These are phyloP conservation scores for Phalaenopsis aphrodite DNA, from an alignment of 106 monocot genomes.

Conservation along the genomic window DNA sequence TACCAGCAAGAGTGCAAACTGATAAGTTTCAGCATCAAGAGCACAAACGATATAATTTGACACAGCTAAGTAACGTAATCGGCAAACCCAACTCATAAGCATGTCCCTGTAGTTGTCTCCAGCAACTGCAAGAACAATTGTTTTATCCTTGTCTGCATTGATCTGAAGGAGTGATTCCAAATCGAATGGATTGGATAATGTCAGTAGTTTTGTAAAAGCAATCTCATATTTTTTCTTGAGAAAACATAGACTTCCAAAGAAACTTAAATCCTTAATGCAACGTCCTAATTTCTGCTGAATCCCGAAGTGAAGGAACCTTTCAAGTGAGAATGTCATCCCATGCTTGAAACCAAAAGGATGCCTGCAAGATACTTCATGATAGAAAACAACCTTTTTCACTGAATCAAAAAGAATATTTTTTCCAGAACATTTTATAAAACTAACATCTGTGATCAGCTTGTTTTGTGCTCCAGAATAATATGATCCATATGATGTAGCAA, in stretches of 20 bases:
- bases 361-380: not conserved
- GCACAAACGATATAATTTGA: conserved; percentile 82
- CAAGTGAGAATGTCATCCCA: conserved; percentile 4
- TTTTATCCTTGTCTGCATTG: conserved; percentile 58
- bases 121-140: conserved; percentile 76
- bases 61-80: conserved; percentile 45
- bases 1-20: conserved; percentile 86
- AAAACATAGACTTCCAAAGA: conserved; percentile 9
- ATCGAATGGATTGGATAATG: conserved; percentile 39
- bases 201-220: conserved; percentile 13
- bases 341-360: conserved; percentile 1
- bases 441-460: conserved; percentile 3
- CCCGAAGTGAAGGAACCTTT: conserved; percentile 3
- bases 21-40: conserved; percentile 76
- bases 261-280: conserved; percentile 15
- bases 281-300: conserved; percentile 16
- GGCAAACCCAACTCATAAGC: conserved; percentile 98
- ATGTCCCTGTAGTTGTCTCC: conserved; percentile 87
- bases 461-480: conserved; percentile 29
- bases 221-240: conserved; percentile 13
- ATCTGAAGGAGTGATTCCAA: conserved; percentile 50
- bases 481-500: conserved; percentile 78
- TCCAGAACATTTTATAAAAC: conserved; percentile 38
- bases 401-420: conserved; percentile 33
- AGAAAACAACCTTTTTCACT: conserved; percentile 15